Base-by-base conservation (phyloP, 1,139 yeast genomes). In the Suhomyces maxii region DNA sequence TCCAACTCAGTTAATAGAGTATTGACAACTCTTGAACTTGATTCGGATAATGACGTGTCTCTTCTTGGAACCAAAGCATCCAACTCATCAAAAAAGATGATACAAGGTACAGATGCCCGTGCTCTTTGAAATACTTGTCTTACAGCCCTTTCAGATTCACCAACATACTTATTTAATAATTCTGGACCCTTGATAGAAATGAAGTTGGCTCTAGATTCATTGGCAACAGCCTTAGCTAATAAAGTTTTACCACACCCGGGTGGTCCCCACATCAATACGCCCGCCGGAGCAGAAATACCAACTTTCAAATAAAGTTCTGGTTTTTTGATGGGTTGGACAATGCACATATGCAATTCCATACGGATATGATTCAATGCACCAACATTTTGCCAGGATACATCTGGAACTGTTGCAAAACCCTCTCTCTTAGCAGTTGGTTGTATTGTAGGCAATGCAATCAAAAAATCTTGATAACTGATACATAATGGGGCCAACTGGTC, bases 171-270 rank as follows among this genome's bases (percentile, higher is more conserved):
- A 64, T 93, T 93, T 50, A 93, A 74, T 46, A 93, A 70, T 64
- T 93, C 99, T 0, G 99, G 98, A 2, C 99, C 99, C 54, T 95
- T 86, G 36, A 93, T 90, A 8, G 96, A 88, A 38, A 93, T 93
- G 66, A 93, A 93, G 63, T 93, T 93, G 8, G 98, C 98, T 46
- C 95, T 80, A 1, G 97, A 89, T 67, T 93, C 98, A 63, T 93
- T 91, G 11, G 99, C 99, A 9, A 93, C 98, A 0, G 98, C 99
- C 61, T 93, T 93, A 1, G 98, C 99, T 41, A 93, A 73, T 46
- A 93, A 73, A 0, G 99, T 93, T 63, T 93, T 93, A 77, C 99
- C 99, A 71, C 98, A 93, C 23, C 99, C 99, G 2, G 99, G 99
- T 1, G 99, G 99, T 0, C 99, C 99, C 99, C 99, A 93, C 76